Base-by-base conservation (phyloP, 2,329 filamentous ascomycete species). In the Falciphora oryzae region DNA sequence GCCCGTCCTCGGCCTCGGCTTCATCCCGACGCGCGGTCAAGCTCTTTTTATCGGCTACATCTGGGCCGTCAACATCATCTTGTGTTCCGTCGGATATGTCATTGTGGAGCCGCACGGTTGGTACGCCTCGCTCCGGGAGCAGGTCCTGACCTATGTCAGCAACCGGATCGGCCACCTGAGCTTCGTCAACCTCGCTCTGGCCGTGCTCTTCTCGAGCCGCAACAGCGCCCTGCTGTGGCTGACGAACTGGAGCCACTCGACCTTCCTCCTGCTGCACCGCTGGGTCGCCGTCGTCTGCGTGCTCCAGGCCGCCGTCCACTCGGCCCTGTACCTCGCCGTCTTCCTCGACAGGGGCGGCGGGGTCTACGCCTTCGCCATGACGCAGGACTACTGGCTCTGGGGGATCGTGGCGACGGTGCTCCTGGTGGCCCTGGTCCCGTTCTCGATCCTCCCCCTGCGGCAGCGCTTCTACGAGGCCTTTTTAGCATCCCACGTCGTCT, bases 151-250 rank as follows among this genome's bases (percentile, higher is more conserved):
- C 13, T 61, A 61, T 16, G 29, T 68, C 6, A 22, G 38, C 28
- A 53, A 65, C 57, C 63, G 65, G 32, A 62, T 59, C n/a, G 66
- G 66, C 61, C 38, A 53, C n/a, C 62, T 67, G 16, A 50, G 35
- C 44, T 66, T 66, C 61, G 62, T 57, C 38, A 28, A 62, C 28
- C 22, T 67, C 27, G 66, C 66, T n/a, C 67, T 83, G 0, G 62
- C 79, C 0, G 70, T 83, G 16, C 73, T 84, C 3, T 83, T 79
- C 63, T 74, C 77, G 0, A 73, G 76, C 0, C 72, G 82, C 1
- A 83, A 84, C 67, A 83, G 80, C 63, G 28, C 83, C 3, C 73
- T 83, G 0, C 74, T 83, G 0, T 79, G 76, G 72, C 57, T 82
- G 1, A 83, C 82, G 3, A 76, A 80, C 67, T 84, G 81, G 80